These are phyloP conservation scores for Botryotinia narcissicola DNA, from an alignment of 2,329 filamentous ascomycete species.

Conservation along the genomic window DNA sequence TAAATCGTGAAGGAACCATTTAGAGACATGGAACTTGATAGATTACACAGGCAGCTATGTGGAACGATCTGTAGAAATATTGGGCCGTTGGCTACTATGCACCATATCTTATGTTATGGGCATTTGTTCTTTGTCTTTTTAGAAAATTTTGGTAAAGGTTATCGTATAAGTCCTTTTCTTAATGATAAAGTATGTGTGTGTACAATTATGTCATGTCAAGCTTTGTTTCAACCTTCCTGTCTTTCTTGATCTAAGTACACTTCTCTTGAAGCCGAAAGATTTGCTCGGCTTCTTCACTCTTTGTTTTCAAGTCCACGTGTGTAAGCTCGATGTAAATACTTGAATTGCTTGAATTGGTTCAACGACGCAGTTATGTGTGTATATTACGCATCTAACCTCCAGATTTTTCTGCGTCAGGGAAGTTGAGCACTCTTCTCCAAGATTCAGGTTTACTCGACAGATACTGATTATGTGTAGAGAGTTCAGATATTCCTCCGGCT, in stretches of 20 bases:
- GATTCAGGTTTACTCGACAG: not conserved
- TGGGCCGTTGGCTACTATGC: not conserved
- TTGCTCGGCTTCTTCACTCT: not conserved
- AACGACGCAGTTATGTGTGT: not conserved
- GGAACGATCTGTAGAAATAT: not conserved
- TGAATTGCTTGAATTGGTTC: not conserved
- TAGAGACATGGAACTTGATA: not conserved
- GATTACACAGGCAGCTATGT: not conserved
- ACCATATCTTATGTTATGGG: not conserved
- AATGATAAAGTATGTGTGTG: not conserved
- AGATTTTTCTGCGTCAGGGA: not conserved
- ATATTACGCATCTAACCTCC: not conserved
- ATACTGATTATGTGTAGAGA: not conserved
- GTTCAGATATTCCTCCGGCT: not conserved
- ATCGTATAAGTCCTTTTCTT: not conserved
- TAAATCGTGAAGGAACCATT: not conserved
- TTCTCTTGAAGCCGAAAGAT: not conserved
- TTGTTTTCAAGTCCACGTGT: not conserved
- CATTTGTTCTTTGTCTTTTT: not conserved
- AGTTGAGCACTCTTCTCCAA: not conserved
- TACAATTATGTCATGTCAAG: not conserved
- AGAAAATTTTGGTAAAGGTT: not conserved
- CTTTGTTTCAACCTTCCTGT: not conserved
- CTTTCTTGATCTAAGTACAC: not conserved
- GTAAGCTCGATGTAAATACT: not conserved